A percentile compares a stretch with the other conserved stretches of the same genome.
phyloP scores from a whole-genome alignment of 495 filamentous ascomycete genomes.

The Corynascus novoguineensis region DNA sequence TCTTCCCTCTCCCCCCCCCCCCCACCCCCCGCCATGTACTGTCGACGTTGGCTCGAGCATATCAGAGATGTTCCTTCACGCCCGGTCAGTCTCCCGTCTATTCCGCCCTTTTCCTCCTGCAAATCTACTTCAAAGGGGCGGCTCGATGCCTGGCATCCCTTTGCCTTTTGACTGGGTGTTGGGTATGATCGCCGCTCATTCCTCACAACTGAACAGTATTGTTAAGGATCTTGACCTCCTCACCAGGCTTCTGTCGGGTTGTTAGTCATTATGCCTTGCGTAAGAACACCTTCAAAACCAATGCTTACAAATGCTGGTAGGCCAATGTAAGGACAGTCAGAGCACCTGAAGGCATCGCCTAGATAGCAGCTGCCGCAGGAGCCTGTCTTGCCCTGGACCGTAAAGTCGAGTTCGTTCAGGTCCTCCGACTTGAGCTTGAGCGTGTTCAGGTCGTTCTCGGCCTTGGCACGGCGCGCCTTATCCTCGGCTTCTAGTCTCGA shows the following conservation, averaged over 20 bases:
- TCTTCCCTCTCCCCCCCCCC: no score
- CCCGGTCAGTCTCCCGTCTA: no score
- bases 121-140: no score
- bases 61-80: no score
- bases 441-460: constrained; percentile 45
- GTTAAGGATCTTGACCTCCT: constrained; percentile 83
- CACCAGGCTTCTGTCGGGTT: constrained; percentile 66
- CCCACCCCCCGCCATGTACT: no score
- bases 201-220: constrained; percentile 76
- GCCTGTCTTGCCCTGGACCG: constrained; percentile 88
- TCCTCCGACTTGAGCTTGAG: constrained; percentile 75
- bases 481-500: constrained; percentile 77
- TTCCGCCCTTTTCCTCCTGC: no score
- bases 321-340: constrained; percentile 79
- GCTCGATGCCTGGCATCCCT: no score
- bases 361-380: constrained; percentile 90
- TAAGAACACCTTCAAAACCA: neutral
- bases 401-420: constrained; percentile 87
- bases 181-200: no score
- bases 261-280: neutral
- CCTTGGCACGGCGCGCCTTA: constrained; percentile 55
- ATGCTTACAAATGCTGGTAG: constrained; percentile 69
- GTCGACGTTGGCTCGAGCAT: no score
- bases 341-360: constrained; percentile 80
- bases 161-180: no score